phyloP scores from a whole-genome alignment of 768 basidiomycete species.

The Galerina sulciceps region DNA sequence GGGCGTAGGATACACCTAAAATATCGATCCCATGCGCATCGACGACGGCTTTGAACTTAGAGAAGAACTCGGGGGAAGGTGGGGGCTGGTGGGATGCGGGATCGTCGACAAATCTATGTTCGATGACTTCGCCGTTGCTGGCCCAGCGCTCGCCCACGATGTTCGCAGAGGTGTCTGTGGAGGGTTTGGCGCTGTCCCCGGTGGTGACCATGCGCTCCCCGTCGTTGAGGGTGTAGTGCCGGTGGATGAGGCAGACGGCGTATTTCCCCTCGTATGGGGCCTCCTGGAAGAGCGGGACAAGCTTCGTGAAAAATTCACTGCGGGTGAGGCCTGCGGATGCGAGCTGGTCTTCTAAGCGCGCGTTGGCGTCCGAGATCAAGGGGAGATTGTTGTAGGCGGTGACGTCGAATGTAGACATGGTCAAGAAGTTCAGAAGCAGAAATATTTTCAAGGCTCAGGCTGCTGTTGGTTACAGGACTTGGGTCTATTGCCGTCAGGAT shows the following conservation, averaged over 20 bases:
- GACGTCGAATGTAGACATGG: not conserved
- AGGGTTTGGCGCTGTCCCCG: not conserved
- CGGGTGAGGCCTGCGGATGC: not conserved
- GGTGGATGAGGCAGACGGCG: not conserved
- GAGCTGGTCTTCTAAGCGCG: not conserved
- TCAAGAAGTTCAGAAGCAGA: not conserved
- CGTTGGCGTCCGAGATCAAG: not conserved
- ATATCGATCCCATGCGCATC: not conserved
- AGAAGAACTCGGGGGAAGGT: not conserved
- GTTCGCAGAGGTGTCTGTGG: not conserved
- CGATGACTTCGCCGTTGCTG: not conserved
- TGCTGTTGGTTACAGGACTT: no score
- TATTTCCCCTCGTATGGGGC: not conserved
- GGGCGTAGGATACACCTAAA: not conserved
- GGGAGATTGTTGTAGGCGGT: not conserved
- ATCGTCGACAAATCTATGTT: not conserved
- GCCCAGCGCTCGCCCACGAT: not conserved
- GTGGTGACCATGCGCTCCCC: not conserved
- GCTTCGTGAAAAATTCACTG: not conserved
- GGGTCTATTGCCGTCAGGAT: no score
- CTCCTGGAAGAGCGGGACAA: not conserved
- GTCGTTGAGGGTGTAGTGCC: not conserved
- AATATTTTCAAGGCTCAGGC: no score
- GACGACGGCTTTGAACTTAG: not conserved
- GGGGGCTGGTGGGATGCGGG: not conserved